Evolutionary conservation across 1,284 basidiomycete species (phyloP).

Genomic region (Lignosus rhinocerotis): DNA sequence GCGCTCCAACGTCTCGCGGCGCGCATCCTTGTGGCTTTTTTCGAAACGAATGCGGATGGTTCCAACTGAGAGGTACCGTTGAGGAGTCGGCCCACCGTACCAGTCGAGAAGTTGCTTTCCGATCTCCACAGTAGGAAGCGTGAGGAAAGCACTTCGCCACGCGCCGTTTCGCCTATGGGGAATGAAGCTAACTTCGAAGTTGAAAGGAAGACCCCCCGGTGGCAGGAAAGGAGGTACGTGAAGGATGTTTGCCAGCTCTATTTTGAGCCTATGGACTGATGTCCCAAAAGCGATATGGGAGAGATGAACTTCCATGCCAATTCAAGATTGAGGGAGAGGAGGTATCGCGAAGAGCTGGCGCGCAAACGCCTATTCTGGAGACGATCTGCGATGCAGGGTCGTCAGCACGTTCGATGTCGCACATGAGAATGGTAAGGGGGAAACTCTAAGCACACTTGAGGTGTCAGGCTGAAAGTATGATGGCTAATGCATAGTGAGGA

Average conservation of each 20-base stretch:
- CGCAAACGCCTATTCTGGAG: background rate
- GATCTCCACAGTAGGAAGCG: slow-evolving; percentile 43
- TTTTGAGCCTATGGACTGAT: slow-evolving; percentile 36
- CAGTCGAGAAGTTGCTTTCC: slow-evolving; percentile 47
- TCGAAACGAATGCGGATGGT: slow-evolving; percentile 41
- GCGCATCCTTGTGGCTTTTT: slow-evolving; percentile 34
- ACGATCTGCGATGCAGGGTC: background rate
- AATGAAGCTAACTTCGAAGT: slow-evolving; percentile 46
- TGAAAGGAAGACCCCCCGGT: slow-evolving; percentile 38
- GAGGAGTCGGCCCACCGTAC: slow-evolving; percentile 37
- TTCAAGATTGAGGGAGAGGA: background rate
- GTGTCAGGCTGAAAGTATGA: no score
- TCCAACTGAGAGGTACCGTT: slow-evolving; percentile 28
- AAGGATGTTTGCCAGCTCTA: slow-evolving; percentile 43
- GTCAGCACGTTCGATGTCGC: background rate
- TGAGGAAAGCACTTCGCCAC: slow-evolving; percentile 46
- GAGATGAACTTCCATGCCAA: slow-evolving; percentile 1
- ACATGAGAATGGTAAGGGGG: no score
- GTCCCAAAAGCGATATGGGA: slow-evolving; percentile 37
- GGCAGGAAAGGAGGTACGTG: slow-evolving; percentile 42
- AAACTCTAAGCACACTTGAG: no score
- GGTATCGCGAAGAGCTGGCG: background rate
- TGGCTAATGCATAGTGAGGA: no score
- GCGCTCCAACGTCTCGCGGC: slow-evolving; percentile 41
- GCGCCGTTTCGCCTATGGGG: slow-evolving; percentile 30